phyloP scores from a whole-genome alignment of 139 green algal species.

The Chlorella sorokiniana region DNA sequence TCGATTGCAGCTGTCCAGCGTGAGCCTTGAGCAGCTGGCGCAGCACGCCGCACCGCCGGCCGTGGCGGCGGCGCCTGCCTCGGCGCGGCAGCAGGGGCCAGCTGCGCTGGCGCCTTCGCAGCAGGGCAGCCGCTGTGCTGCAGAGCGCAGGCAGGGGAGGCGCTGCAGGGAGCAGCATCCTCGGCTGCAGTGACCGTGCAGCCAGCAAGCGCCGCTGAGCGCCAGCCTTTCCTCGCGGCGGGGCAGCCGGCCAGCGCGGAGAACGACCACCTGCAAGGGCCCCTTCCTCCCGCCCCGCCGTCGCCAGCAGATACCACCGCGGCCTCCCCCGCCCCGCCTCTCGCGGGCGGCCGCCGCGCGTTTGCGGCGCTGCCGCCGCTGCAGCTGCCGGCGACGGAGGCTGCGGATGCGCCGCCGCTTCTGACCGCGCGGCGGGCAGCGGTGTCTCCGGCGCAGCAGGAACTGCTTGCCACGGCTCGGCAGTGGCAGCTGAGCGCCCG shows the following conservation, averaged over 20 bases:
- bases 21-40: slow-evolving; percentile 9
- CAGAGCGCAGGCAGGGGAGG: background rate
- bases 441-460: slow-evolving; percentile 15
- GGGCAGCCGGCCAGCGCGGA: background rate
- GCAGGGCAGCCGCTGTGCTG: background rate
- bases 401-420: background rate
- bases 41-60: background rate
- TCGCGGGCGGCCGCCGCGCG: background rate
- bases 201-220: no score
- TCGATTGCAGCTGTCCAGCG: slow-evolving; percentile 26
- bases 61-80: background rate
- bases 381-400: background rate
- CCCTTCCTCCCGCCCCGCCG: background rate
- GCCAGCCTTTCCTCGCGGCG: background rate
- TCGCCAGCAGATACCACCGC: background rate
- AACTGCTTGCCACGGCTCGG: slow-evolving; percentile 15
- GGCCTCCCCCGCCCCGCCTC: background rate
- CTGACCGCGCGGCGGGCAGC: background rate
- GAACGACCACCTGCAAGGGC: background rate
- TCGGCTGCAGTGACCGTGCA: background rate
- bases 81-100: background rate
- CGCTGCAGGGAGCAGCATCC: no score
- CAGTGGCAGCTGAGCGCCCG: slow-evolving; percentile 20
- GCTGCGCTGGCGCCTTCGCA: background rate
- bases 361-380: background rate